phyloP scores from a whole-genome alignment of 2,329 filamentous ascomycete species.

The Colletotrichum australisinense region DNA sequence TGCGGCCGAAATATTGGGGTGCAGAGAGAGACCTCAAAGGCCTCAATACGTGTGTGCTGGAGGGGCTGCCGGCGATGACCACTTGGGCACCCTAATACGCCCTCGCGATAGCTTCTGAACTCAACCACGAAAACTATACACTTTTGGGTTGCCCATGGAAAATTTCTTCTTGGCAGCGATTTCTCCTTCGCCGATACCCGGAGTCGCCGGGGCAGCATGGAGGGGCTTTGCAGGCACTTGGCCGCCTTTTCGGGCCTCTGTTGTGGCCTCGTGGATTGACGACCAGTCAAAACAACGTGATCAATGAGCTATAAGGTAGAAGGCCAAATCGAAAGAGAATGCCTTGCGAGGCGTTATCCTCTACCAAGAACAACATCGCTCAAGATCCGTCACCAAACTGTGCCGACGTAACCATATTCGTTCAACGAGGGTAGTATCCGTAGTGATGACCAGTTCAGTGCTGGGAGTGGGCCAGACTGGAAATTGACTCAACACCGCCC shows the following conservation, averaged over 20 bases:
- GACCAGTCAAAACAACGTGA: slow-evolving; percentile 22
- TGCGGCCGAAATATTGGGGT: slow-evolving; percentile 14
- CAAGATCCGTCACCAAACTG: not conserved
- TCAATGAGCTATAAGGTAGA: not conserved
- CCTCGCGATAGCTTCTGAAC: not conserved
- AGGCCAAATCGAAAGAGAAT: slow-evolving; percentile 3
- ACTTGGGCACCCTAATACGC: not conserved
- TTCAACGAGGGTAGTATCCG: not conserved
- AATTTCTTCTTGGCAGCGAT: not conserved
- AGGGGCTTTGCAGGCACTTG: slow-evolving; percentile 34
- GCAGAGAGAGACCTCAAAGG: not conserved
- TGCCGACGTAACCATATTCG: not conserved
- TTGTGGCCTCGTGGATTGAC: slow-evolving; percentile 17
- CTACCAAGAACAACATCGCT: slow-evolving; percentile 3
- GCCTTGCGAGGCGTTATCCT: slow-evolving; percentile 25
- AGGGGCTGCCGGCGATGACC: not conserved
- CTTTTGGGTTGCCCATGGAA: not conserved
- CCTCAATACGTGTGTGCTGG: not conserved
- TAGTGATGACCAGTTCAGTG: not conserved
- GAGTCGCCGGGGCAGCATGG: slow-evolving; percentile 12
- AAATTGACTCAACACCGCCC: slow-evolving; percentile 6
- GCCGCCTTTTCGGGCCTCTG: slow-evolving; percentile 33
- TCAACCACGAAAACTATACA: not conserved
- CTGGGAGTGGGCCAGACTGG: slow-evolving; percentile 10
- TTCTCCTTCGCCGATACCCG: not conserved